Conservation (phyloP, 768 basidiomycete species). For the Pisolithus microcarpus region DNA sequence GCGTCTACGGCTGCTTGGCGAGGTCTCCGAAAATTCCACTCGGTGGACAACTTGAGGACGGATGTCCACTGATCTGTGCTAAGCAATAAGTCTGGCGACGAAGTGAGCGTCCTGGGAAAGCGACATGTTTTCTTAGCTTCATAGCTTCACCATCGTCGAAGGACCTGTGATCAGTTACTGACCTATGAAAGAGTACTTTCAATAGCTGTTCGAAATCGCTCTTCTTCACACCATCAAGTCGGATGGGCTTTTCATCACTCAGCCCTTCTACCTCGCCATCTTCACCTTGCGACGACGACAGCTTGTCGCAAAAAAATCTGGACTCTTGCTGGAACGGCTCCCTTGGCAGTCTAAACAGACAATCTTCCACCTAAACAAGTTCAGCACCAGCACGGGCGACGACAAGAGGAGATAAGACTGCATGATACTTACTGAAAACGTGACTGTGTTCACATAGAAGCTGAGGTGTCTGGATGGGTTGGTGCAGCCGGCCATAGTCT, state of each 20-base stretch:
- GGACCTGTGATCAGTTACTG: neutral
- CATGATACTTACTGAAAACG: slow-evolving; percentile 3
- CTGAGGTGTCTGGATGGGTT: neutral
- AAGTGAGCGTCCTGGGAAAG: neutral
- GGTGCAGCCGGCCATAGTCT: neutral
- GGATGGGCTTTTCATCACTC: slow-evolving; percentile 11
- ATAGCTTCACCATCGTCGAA: neutral
- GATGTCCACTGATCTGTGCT: neutral
- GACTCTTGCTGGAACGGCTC: slow-evolving; percentile 8
- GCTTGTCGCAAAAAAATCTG: slow-evolving; percentile 10
- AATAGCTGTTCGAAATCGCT: slow-evolving; percentile 10
- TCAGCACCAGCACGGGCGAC: neutral
- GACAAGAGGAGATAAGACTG: neutral
- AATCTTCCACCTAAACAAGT: slow-evolving; percentile 9
- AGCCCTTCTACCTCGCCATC: slow-evolving; percentile 3
- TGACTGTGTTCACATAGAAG: slow-evolving; percentile 3
- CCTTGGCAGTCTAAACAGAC: slow-evolving; percentile 11
- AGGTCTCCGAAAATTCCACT: neutral
- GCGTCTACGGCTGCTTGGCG: neutral
- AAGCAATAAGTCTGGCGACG: neutral
- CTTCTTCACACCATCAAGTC: slow-evolving; percentile 9
- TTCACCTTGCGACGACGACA: slow-evolving; percentile 2
- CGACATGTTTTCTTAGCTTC: neutral
- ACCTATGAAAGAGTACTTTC: slow-evolving; percentile 7
- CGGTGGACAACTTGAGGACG: neutral